Evolutionary conservation across 2,329 filamentous ascomycete species (phyloP).

Genomic region (Tetracladium maxilliforme): DNA sequence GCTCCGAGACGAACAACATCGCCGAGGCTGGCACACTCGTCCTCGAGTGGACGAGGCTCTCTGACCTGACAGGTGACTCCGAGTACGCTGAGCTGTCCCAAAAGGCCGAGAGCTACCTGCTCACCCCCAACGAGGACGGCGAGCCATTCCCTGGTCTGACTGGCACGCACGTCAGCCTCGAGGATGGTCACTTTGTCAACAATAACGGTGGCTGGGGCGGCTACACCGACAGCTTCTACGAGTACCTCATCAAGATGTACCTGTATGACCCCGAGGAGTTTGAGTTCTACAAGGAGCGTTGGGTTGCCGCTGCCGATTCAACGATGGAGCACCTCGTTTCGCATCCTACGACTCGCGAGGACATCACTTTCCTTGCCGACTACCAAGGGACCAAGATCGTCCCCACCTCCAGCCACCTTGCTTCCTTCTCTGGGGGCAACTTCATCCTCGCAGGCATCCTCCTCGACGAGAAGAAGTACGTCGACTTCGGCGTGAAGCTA

Average conservation of each 20-base stretch:
- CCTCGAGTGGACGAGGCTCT: constrained; percentile 71
- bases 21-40: constrained; percentile 67
- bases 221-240: constrained; percentile 70
- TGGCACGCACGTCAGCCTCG: constrained; percentile 50
- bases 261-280: constrained; percentile 59
- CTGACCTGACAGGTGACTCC: constrained; percentile 55
- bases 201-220: constrained; percentile 61
- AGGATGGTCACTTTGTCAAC: constrained; percentile 52
- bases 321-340: constrained; percentile 58
- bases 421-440: constrained; percentile 74
- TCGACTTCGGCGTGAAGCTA: constrained; percentile 59
- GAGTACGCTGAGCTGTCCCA: constrained; percentile 54
- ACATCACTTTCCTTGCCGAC: constrained; percentile 56
- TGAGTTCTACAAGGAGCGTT: constrained; percentile 52
- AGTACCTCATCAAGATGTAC: constrained; percentile 87
- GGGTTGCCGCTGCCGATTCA: constrained; percentile 62
- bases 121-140: constrained; percentile 41
- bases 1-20: constrained; percentile 47
- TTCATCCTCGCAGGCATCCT: constrained; percentile 70
- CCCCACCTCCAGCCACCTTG: constrained; percentile 37
- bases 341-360: constrained; percentile 48
- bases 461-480: constrained; percentile 49
- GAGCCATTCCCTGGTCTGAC: constrained; percentile 69
- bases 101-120: constrained; percentile 53
- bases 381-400: constrained; percentile 31